These are phyloP conservation scores for Fusarium nurragi DNA, from an alignment of 2,329 filamentous ascomycete species.

Conservation along the genomic window DNA sequence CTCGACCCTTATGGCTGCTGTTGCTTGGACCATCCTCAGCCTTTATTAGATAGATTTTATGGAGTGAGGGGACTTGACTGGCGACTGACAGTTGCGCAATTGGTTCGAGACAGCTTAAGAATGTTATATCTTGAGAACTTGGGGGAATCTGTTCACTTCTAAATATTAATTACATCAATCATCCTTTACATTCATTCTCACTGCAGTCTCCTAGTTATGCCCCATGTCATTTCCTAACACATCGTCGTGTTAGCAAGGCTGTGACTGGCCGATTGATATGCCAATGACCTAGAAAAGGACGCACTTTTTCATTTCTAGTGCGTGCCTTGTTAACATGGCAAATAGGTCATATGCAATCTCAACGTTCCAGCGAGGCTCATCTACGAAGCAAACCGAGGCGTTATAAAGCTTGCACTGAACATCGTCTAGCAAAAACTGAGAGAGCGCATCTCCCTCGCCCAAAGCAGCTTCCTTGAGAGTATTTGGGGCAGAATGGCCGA, in stretches of 20 bases:
- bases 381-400: conserved; percentile 6
- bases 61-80: no score
- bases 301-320: fast-evolving
- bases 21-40: neutral
- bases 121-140: no score
- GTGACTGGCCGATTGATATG: neutral
- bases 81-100: no score
- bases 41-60: conserved; percentile 9
- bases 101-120: no score
- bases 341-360: neutral
- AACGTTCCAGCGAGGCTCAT: conserved; percentile 8
- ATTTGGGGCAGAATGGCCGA: fast-evolving
- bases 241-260: no score
- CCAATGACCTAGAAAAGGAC: neutral
- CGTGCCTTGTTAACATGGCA: neutral
- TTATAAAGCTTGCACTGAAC: neutral
- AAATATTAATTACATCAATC: no score
- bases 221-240: no score
- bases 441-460: fast-evolving
- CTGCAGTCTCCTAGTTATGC: no score
- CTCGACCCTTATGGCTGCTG: neutral
- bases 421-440: neutral
- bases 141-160: no score
- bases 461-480: neutral
- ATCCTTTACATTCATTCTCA: no score